Base-by-base conservation (phyloP, 179 eudicot species). In the Silene noctiflora region DNA sequence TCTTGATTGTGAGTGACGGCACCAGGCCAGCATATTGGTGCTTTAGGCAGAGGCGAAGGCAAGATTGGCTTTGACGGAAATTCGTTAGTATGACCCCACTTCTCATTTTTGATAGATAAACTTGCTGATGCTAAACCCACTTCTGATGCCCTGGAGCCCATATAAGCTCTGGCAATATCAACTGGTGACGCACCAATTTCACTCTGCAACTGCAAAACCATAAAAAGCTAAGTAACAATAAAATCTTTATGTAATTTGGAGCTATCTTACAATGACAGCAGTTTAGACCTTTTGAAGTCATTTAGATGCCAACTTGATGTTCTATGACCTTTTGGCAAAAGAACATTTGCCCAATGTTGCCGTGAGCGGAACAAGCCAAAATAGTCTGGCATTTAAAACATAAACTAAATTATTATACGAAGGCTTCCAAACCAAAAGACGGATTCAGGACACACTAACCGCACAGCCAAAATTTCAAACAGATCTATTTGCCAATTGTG, bases 161-260 rank as follows among this genome's bases (percentile, higher is more conserved):
- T 95, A 78, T 89, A 95, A 79, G 99, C 97, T 78, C 83, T 90
- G 27, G 97, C 99, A 75, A 95, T 76, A 79, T 93, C 99, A 69
- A 89, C 81, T 48, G 99, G 99, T 29, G 97, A 95, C 39, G 91
- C 87, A 82, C 86, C 88, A 74, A 91, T 84, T 64, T 83, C 85
- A 72, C 82, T 83, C 67, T 77, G 86, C 51, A 83, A 82, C 96
- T 91, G 81, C 79, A 76, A 63, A 81, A 69, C 42, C 69, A 46
- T 29, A 76, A 62, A n/a, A 67, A 56, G 73, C 53, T 42, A 71
- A 35, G 16, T 19, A 77, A 17, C 10, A 59, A 73, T 42, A 8
- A 80, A 42, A 19, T 2, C 66, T 19, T 10, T 44, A 10, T 6
- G 21, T 29, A 55, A 16, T 27, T 17, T 39, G 75, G 76, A 75